Evolutionary conservation across 495 filamentous ascomycete species (phyloP), one percentile per base, ranked within the genome.

Genomic region (Tuber melanosporum): DNA sequence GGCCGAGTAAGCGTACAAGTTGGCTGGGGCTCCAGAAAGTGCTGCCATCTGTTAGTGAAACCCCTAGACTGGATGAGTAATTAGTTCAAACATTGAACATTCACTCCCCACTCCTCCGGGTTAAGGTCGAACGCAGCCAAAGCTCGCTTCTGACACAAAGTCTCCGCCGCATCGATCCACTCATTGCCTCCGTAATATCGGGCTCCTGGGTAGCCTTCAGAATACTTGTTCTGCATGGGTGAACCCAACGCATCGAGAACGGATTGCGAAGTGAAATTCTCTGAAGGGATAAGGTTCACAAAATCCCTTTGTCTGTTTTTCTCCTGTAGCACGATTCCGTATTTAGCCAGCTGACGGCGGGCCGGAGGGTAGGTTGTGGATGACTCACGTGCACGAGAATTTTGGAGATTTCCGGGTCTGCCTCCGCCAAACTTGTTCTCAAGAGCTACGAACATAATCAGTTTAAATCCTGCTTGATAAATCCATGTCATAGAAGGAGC

Each of bases 141-240:
- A 0, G 95, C 95, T 83, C 95, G 89, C 81, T 92, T 87, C 83
- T 98, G 95, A 82, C 96, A 98, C 72, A 98, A 85, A 70, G 91
- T 86, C 86, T 99, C 95, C 1, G 94, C 90, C 80, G 93, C 89
- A 81, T 99, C 95, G 82, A 98, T 98, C 84, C 91, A 91, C 84
- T 97, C 93, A 82, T 99, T 99, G 79, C 95, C 95, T 62, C 95
- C 95, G 83, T 99, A 99, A 85, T 99, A 99, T 83, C 95, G 86
- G 69, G 95, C 96, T 72, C 95, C 96, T 71, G 95, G 95, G 81
- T 99, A 99, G 62, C 95, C 95, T 85, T 99, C 95, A 10, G 96
- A 98, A 87, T 99, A 99, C 85, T 99, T 99, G 83, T 99, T 99
- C 86, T 99, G 95, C 95, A 99, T 99, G 42, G 96, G 92, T 87